Percentiles rank a stretch among this genome's conserved stretches.
Evolutionary conservation across 176 grass and related monocot genomes (phyloP).

Genomic region (Hordeum marinum): DNA sequence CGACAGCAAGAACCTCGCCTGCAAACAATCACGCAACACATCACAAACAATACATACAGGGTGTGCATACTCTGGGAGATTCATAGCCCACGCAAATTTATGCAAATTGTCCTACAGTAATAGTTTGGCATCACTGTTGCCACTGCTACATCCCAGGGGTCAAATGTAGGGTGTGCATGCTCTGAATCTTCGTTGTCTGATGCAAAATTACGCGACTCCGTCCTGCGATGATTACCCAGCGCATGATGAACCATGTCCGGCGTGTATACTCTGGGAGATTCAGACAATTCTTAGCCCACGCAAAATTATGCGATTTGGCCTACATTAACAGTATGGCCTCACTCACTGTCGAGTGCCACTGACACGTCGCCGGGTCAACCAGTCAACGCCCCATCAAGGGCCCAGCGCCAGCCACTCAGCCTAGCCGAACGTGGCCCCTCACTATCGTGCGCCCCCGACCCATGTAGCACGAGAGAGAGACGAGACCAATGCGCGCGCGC

Average conservation of each 20-base stretch:
- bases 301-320: neutral
- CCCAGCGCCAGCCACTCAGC: neutral
- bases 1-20: slow-evolving; percentile 84
- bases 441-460: neutral
- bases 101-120: neutral
- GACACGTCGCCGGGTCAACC: neutral
- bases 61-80: neutral
- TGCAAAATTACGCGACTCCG: neutral
- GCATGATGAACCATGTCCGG: neutral
- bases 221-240: neutral
- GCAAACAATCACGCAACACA: neutral
- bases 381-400: neutral
- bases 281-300: neutral
- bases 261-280: neutral
- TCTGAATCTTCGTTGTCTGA: neutral
- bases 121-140: neutral
- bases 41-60: neutral
- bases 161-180: neutral
- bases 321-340: neutral
- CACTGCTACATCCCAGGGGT: neutral
- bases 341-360: neutral
- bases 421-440: neutral
- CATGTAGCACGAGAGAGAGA: neutral
- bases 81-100: neutral
- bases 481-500: neutral